Evolutionary conservation across 805 yeast genomes (phyloP), one percentile per base, ranked within the genome.

Genomic region (Pichia exigua): DNA sequence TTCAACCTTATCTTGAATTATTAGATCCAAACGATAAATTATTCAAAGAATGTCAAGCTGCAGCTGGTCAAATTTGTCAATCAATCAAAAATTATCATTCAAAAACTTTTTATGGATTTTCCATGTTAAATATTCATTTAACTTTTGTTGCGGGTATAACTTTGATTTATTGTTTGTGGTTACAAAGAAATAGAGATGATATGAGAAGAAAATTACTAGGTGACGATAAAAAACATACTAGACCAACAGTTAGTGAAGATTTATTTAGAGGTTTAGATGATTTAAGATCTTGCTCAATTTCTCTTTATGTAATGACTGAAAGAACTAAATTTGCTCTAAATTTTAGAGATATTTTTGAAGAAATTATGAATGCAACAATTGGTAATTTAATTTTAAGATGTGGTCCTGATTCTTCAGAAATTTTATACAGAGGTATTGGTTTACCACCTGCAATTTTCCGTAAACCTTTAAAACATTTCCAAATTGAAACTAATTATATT

Each of bases 141-240:
- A 81, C 79, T 12, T 82, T 82, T 61, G 81, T 79, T 47, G 86
- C 87, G 13, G 88, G 88, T 45, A 81, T 82, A 9, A 82, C 87
- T 0, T 66, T 82, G 38, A 76, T 81, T 9, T 82, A 82, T 58
- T 82, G 87, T 64, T 69, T 82, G 57, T 82, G 87, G 86, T 59
- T 82, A 43, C 78, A 83, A 17, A 75, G 85, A 61, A 82, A 82
- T 57, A 70, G 73, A 54, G 83, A 80, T 61, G 85, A 80, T 60
- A 69, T 73, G 69, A 71, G 79, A 57, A 69, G 85, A 58, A 75
- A 70, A 55, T 68, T 74, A 47, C 59, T 79, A 28, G 84, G 85
- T 20, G 84, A 79, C 59, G 74, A 67, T 44, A 77, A 82, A 13
- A 79, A 78, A 53, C 83, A 80, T 61, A 80, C 85, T 1, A 69